Percentiles rank a stretch among this genome's conserved stretches.
Evolutionary conservation across 2,329 filamentous ascomycete genomes (phyloP).

Genomic region (Aspergillus ruber): DNA sequence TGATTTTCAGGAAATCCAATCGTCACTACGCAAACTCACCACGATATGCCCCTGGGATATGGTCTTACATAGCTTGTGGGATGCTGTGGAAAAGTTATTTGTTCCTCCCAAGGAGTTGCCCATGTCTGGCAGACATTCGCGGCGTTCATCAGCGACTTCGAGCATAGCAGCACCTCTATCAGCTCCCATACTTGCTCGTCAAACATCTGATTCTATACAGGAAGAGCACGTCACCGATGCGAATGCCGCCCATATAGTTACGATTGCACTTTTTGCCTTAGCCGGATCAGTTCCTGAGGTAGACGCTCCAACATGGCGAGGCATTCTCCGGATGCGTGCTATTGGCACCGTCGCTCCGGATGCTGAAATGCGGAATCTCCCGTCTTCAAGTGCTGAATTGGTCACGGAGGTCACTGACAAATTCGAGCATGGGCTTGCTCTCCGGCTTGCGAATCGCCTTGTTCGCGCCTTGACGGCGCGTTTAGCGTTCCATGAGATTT

Average conservation of each 20-base stretch:
- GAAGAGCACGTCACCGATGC: constrained; percentile 31
- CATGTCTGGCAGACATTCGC: constrained; percentile 21
- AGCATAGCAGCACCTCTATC: constrained; percentile 14
- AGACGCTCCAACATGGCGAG: constrained; percentile 31
- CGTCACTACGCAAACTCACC: constrained; percentile 29
- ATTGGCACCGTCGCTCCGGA: constrained; percentile 34
- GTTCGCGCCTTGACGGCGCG: constrained; percentile 45
- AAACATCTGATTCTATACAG: constrained; percentile 19
- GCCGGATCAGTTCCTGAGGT: constrained; percentile 31
- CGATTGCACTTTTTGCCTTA: constrained; percentile 32
- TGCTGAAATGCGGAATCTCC: constrained; percentile 29
- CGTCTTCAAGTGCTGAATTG: constrained; percentile 20
- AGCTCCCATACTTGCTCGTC: constrained; percentile 19
- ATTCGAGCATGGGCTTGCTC: constrained; percentile 47
- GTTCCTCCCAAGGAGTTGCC: constrained; percentile 33
- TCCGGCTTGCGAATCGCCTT: constrained; percentile 45
- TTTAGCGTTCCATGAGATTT: constrained; percentile 45
- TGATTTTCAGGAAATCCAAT: constrained; percentile 26
- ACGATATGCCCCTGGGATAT: constrained; percentile 36
- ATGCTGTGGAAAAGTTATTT: constrained; percentile 33
- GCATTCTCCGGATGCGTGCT: constrained; percentile 38
- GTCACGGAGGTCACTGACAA: constrained; percentile 35
- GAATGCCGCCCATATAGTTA: constrained; percentile 35
- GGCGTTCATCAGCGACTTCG: constrained; percentile 25
- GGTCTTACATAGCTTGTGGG: constrained; percentile 38